These are phyloP conservation scores for Phoenix roebelenii DNA, from an alignment of 176 grass and related monocot genomes.

Conservation along the genomic window DNA sequence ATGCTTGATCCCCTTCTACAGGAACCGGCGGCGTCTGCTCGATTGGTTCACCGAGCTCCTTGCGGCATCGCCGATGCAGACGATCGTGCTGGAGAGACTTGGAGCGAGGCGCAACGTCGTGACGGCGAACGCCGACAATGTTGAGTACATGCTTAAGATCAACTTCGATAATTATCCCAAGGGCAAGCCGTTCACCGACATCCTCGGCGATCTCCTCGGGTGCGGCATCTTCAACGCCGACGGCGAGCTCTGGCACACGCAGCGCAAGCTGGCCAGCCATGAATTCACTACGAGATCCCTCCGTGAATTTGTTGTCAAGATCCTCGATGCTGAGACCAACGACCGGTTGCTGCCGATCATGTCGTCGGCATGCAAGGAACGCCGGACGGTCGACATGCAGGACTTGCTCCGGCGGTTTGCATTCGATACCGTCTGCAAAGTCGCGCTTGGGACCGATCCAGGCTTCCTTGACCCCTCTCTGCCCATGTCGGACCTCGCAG, in stretches of 20 bases:
- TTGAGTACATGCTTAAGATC: slow-evolving; percentile 62
- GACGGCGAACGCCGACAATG: slow-evolving; percentile 66
- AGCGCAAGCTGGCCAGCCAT: slow-evolving; percentile 89
- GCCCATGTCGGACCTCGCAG: slow-evolving; percentile 36
- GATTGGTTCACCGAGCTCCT: slow-evolving; percentile 88
- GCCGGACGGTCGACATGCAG: slow-evolving; percentile 56
- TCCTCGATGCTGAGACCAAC: slow-evolving; percentile 44
- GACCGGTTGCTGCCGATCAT: slow-evolving; percentile 48
- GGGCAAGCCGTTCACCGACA: slow-evolving; percentile 70
- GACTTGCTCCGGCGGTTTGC: slow-evolving; percentile 67
- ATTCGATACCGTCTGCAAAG: slow-evolving; percentile 70
- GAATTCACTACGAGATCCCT: slow-evolving; percentile 75
- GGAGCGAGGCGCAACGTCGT: slow-evolving; percentile 64
- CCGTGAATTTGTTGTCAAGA: slow-evolving; percentile 40
- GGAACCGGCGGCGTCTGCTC: slow-evolving; percentile 47
- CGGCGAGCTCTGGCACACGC: slow-evolving; percentile 61
- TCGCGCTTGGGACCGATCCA: slow-evolving; percentile 66
- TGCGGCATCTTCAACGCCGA: slow-evolving; percentile 91
- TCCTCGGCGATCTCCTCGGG: slow-evolving; percentile 86
- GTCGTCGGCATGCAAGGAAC: slow-evolving; percentile 10
- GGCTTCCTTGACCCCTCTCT: slow-evolving; percentile 41
- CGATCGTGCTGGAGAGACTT: slow-evolving; percentile 53
- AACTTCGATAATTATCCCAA: slow-evolving; percentile 92
- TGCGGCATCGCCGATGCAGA: slow-evolving; percentile 49
- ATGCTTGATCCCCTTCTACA: slow-evolving; percentile 59